Percentiles rank a stretch among this genome's conserved stretches.
Evolutionary conservation across 768 basidiomycete species (phyloP).

Genomic region (Russula vinacea): DNA sequence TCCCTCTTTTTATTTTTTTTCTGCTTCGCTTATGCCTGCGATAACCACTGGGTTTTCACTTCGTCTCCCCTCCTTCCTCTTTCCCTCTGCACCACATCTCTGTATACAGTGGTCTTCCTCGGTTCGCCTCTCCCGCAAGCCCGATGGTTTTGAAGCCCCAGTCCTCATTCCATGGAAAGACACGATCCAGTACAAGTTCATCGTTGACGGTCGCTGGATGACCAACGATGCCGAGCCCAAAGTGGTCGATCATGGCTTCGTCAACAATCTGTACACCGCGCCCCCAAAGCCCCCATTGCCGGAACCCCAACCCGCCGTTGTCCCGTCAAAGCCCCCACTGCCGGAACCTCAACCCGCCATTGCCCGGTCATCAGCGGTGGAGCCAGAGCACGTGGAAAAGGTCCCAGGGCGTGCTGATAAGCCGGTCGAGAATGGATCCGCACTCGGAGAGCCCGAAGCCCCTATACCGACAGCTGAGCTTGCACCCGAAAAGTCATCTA

Average conservation of each 20-base stretch:
- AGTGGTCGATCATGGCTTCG: slow-evolving; percentile 35
- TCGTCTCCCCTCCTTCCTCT: slow-evolving; percentile 29
- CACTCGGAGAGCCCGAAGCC: slow-evolving; percentile 7
- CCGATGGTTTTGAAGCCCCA: slow-evolving; percentile 34
- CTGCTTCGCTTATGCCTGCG: slow-evolving; percentile 22
- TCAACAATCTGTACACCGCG: slow-evolving; percentile 37
- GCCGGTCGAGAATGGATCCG: slow-evolving; percentile 14
- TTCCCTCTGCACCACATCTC: slow-evolving; percentile 21
- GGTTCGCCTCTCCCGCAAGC: slow-evolving; percentile 33
- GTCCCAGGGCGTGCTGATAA: not conserved
- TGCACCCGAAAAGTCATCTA: slow-evolving; percentile 1
- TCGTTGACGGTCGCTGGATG: slow-evolving; percentile 39
- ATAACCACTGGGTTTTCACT: slow-evolving; percentile 27
- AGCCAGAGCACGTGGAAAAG: slow-evolving; percentile 18
- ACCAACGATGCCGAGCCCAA: slow-evolving; percentile 33
- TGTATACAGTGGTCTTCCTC: slow-evolving; percentile 34
- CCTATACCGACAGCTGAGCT: slow-evolving; percentile 3
- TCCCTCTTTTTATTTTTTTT: not conserved
- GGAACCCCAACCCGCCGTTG: not conserved
- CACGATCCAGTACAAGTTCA: slow-evolving; percentile 38
- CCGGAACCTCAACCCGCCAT: not conserved
- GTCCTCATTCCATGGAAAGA: slow-evolving; percentile 33
- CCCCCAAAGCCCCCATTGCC: slow-evolving; percentile 24
- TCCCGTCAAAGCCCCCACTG: slow-evolving; percentile 18
- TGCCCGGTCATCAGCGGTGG: slow-evolving; percentile 8